Base-by-base conservation (phyloP, 495 filamentous ascomycete species). In the Lophiostoma macrostomum region DNA sequence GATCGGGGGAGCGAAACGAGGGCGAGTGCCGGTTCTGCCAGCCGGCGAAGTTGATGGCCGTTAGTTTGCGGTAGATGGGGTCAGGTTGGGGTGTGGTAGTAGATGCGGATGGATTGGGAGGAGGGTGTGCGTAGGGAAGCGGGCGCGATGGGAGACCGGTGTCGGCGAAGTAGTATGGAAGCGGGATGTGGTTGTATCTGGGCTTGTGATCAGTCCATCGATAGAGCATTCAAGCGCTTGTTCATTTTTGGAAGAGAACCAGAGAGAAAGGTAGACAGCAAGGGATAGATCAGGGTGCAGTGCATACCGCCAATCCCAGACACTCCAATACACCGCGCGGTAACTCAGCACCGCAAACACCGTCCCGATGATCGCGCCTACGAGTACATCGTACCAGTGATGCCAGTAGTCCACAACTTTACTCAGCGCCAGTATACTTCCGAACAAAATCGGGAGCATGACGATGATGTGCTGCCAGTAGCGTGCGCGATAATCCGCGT, bases 321-420 rank as follows among this genome's bases (percentile, higher is more conserved):
- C 30, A 10, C 32, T 13, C 5, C 19, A 22, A 42, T 79, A 85
- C 20, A 70, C 70, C 74, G 80, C 77, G 32, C 81, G 71, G 61
- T 84, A 86, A 0, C 71, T 64, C 19, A 72, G 68, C 35, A 82
- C 73, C 0, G 81, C 80, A 67, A 80, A 74, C n/a, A 73, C 43
- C 4, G 72, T 73, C 2, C 83, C 83, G 43, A 85, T 80, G 22
- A 76, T 55, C 1, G 69, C 75, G 5, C 83, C 83, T 13, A 72
- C 75, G 4, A 81, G 37, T 4, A 81, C 69, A 31, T 85, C 83
- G 41, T 79, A 80, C 76, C 76, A 80, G 64, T 83, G 74, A 50
- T 84, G 81, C 64, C 35, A 74, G 51, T 25, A 69, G 40, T 25
- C 62, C 5, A 39, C 22, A 3, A 58, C 41, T 30, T 54, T 51